Conservation (phyloP, 805 yeast species). For the Yarrowia sp. region DNA sequence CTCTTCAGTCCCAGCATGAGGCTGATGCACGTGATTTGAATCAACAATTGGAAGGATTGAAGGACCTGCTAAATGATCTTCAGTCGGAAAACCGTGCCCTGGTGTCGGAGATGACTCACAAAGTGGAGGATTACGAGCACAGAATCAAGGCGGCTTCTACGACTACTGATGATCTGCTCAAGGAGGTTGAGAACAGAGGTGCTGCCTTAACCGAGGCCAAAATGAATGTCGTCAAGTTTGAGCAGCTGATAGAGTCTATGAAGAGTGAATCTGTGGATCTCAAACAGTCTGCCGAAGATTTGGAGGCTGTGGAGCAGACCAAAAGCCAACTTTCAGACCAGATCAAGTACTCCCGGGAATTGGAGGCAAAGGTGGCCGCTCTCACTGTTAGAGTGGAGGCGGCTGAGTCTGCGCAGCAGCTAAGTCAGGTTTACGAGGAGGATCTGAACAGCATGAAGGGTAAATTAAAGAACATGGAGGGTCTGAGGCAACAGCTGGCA, state of each 20-base stretch:
- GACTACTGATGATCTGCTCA: slow-evolving; percentile 22
- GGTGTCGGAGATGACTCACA: slow-evolving; percentile 12
- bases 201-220: slow-evolving; percentile 3
- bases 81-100: not conserved
- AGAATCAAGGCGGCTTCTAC: slow-evolving; percentile 10
- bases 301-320: slow-evolving; percentile 27
- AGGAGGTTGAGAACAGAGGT: slow-evolving; percentile 20
- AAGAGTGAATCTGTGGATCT: slow-evolving; percentile 1
- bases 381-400: slow-evolving; percentile 52
- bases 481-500: slow-evolving; percentile 45
- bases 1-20: slow-evolving; percentile 31
- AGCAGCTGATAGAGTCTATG: slow-evolving; percentile 26
- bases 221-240: slow-evolving; percentile 27
- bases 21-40: slow-evolving; percentile 2
- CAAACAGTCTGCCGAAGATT: slow-evolving; percentile 19
- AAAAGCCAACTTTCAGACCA: slow-evolving; percentile 40
- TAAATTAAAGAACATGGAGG: slow-evolving; percentile 42
- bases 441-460: slow-evolving; percentile 47
- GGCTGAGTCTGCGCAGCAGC: slow-evolving; percentile 46
- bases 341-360: slow-evolving; percentile 44
- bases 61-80: not conserved
- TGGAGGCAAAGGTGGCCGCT: slow-evolving; percentile 52
- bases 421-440: slow-evolving; percentile 52
- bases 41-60: not conserved
- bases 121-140: slow-evolving; percentile 17